These are phyloP conservation scores for Glonium stellatum DNA, from an alignment of 495 filamentous ascomycete genomes.

Conservation along the genomic window DNA sequence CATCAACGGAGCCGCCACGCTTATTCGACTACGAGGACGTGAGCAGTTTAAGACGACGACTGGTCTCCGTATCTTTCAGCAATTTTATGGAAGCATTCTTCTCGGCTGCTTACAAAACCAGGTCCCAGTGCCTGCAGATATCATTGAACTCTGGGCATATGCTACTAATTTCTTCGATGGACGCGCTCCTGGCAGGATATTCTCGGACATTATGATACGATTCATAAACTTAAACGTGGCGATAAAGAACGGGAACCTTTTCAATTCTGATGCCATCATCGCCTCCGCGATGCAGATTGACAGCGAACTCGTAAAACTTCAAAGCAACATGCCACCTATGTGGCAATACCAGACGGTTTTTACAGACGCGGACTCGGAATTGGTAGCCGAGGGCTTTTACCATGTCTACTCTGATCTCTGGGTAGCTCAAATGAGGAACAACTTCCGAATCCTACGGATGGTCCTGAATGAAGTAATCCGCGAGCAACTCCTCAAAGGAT, in stretches of 20 bases:
- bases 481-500: conserved; percentile 7
- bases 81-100: conserved; percentile 16
- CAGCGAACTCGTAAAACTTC: conserved; percentile 5
- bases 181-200: conserved; percentile 6
- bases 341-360: conserved; percentile 18
- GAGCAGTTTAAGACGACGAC: not conserved
- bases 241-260: not conserved
- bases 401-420: conserved; percentile 22
- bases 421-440: conserved; percentile 18
- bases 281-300: conserved; percentile 7
- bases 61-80: conserved; percentile 17
- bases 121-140: conserved; percentile 4
- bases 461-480: conserved; percentile 14
- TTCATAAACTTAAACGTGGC: conserved; percentile 8
- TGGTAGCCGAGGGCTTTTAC: conserved; percentile 10
- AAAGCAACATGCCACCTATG: not conserved
- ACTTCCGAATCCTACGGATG: conserved; percentile 9
- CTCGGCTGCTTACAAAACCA: conserved; percentile 7
- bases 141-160: conserved; percentile 7
- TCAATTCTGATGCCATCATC: conserved; percentile 6
- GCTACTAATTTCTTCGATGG: not conserved
- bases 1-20: conserved; percentile 14
- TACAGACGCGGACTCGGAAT: not conserved
- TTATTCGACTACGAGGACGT: conserved; percentile 15
- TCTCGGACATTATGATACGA: conserved; percentile 5